Percentiles rank a stretch among this genome's conserved stretches.
These are phyloP conservation scores for Intubia oerlemansii DNA, from an alignment of 2,329 filamentous ascomycete genomes.

Conservation along the genomic window DNA sequence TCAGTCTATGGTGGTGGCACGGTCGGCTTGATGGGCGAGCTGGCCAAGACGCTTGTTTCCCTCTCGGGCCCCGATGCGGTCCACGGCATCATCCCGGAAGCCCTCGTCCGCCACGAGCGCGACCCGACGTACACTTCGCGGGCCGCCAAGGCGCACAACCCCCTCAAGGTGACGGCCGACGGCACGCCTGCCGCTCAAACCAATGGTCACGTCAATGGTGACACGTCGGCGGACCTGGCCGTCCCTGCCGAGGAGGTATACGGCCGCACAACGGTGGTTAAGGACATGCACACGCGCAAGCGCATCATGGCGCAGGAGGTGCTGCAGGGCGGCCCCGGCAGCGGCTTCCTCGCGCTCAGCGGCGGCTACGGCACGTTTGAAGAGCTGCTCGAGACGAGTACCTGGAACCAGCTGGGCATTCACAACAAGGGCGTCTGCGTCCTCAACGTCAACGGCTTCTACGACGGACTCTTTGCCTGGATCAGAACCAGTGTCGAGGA, in stretches of 20 bases:
- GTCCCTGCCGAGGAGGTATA: slow-evolving; percentile 46
- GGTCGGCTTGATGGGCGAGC: slow-evolving; percentile 83
- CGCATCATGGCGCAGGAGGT: slow-evolving; percentile 83
- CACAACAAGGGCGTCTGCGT: slow-evolving; percentile 62
- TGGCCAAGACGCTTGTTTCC: slow-evolving; percentile 67
- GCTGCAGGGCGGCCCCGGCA: slow-evolving; percentile 57
- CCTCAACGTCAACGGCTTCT: slow-evolving; percentile 79
- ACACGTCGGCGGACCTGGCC: slow-evolving; percentile 18
- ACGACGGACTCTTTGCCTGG: slow-evolving; percentile 72
- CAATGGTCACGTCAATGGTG: neutral
- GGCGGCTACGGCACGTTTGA: slow-evolving; percentile 92
- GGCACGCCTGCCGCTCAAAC: too few species aligned
- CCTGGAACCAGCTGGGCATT: slow-evolving; percentile 94
- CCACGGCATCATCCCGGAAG: slow-evolving; percentile 82
- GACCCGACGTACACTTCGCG: slow-evolving; percentile 29
- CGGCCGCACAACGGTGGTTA: slow-evolving; percentile 70
- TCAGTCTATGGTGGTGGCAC: slow-evolving; percentile 96
- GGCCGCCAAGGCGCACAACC: slow-evolving; percentile 9
- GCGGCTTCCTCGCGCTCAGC: slow-evolving; percentile 71
- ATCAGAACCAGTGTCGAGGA: slow-evolving; percentile 51
- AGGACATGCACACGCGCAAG: slow-evolving; percentile 94
- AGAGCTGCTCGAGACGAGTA: slow-evolving; percentile 78
- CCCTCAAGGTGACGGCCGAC: slow-evolving; percentile 10
- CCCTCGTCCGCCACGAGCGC: slow-evolving; percentile 62
- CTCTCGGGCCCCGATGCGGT: slow-evolving; percentile 64